Base-by-base conservation (phyloP, 148 eudicot species). In the Heliamphora exappendiculata region DNA sequence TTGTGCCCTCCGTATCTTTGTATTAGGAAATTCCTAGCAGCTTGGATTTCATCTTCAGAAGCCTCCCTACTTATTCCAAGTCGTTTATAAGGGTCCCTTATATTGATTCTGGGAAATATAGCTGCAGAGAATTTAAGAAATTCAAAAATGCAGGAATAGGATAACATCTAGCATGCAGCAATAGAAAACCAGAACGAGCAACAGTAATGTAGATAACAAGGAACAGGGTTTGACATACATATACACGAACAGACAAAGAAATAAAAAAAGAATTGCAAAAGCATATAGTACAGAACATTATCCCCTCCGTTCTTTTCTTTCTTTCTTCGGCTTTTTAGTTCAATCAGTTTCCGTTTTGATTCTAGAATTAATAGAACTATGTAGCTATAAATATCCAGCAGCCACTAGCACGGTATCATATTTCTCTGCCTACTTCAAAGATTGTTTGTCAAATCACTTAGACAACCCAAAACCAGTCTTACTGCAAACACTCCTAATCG, bases 1-100 rank as follows among this genome's bases (percentile, higher is more conserved):
- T 95, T 87, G 84, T 92, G 97, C 59, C 88, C 89, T 20, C 87
- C 93, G 67, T 92, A 92, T 83, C 88, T 89, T 74, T 91, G 97
- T 81, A 92, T 86, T 66, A 95, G 84, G 79, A 88, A 95, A 84
- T 87, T 95, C 78, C 99, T 88, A 31, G 97, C 96, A 67, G 89
- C 88, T 79, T 92, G 90, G 72, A 95, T 95, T 84, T 95, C 99
- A 74, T 91, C 93, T 83, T 95, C 97, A 37, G 97, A 92, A 72
- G 99, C 99, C 59, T 92, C 93, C 75, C 57, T 80, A 83, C 94
- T 95, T 60, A 95, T 87, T 22, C 97, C 97, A 59, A 95, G 94
- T 74, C 99, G 85, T 85, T 91, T 95, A 83, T 92, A 92, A 16
- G 97, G 99, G 72, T 95, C 97, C 79, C 83, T 84, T 10, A 89